Evolutionary conservation across 106 monocot genomes (phyloP).

Genomic region (Platanthera zijinensis): DNA sequence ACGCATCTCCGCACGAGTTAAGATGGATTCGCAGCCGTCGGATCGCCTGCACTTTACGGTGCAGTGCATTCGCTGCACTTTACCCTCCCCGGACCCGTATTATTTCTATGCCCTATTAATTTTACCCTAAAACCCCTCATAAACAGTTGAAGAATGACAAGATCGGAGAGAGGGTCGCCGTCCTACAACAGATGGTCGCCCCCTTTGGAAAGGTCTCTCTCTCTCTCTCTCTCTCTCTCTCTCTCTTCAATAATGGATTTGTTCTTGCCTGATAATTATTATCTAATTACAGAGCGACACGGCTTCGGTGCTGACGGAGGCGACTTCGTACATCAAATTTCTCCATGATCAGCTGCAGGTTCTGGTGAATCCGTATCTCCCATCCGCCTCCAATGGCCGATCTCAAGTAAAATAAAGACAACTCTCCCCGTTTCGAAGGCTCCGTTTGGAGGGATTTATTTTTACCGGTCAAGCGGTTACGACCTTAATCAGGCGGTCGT

Average conservation of each 20-base stretch:
- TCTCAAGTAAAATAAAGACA: conserved; percentile 14
- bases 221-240: neutral
- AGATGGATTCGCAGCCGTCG: too few relatives aligned
- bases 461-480: too few relatives aligned
- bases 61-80: too few relatives aligned
- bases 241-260: neutral
- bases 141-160: conserved; percentile 79
- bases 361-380: conserved; percentile 27
- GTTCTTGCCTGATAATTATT: neutral
- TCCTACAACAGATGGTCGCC: conserved; percentile 74
- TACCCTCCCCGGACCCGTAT: too few relatives aligned
- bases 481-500: too few relatives aligned
- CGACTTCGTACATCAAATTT: conserved; percentile 67
- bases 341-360: conserved; percentile 70
- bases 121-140: too few relatives aligned
- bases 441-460: too few relatives aligned
- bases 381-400: neutral
- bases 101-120: too few relatives aligned
- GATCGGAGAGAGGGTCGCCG: conserved; percentile 57
- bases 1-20: too few relatives aligned
- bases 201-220: conserved; percentile 71
- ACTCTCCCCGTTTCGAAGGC: too few relatives aligned
- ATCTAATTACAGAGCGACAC: conserved; percentile 51
- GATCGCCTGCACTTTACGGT: too few relatives aligned
- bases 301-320: conserved; percentile 70